Base-by-base conservation (phyloP, 192 early-diverging fungal species). In the Coemansia aciculifera region DNA sequence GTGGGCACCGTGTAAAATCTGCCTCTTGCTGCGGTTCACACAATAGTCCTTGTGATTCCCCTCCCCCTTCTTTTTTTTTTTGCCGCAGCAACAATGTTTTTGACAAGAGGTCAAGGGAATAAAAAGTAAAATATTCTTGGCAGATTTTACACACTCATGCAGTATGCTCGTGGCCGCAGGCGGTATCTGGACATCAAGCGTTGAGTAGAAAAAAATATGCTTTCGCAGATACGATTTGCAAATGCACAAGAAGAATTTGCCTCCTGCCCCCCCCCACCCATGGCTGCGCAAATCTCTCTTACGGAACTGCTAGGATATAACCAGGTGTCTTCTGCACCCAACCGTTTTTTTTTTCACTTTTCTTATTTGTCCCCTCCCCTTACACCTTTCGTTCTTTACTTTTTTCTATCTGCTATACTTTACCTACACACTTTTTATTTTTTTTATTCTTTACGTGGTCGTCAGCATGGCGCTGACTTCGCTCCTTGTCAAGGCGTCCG, bases 401-500 rank as follows among this genome's bases (percentile, higher is more conserved):
- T 48, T 19, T 15, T 12, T 54, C 11, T 31, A 5, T 54, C 15
- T 29, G 12, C 31, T 54, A 17, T 43, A 43, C 27, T 29, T 13
- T 13, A 13, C 27, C 23, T 27, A 9, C 23, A 27, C 12, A 13
- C 51, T 29, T 54, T 15, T 12, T 15, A 29, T 52, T 51, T 27
- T 11, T 24, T 29, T 27, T 54, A 12, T 54, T 54, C 24, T 54
- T 29, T 19, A 10, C 10, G 5, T 10, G n/a, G 46, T 49, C n/a
- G 46, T 49, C 54, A 36, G 29, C 13, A 59, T 59, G 56, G 56
- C 56, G 56, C 56, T 59, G 56, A 15, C 56, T 9, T 32, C 56
- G 13, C 34, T 59, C 31, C 34, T 59, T 36, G 13, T 15, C 34
- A n/a, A n/a, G 34, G 29, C 12, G 7, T 10, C n/a, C 8, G 56